Base-by-base conservation (phyloP, 352 stramenopile species). In the Elongisporangium senticosum region DNA sequence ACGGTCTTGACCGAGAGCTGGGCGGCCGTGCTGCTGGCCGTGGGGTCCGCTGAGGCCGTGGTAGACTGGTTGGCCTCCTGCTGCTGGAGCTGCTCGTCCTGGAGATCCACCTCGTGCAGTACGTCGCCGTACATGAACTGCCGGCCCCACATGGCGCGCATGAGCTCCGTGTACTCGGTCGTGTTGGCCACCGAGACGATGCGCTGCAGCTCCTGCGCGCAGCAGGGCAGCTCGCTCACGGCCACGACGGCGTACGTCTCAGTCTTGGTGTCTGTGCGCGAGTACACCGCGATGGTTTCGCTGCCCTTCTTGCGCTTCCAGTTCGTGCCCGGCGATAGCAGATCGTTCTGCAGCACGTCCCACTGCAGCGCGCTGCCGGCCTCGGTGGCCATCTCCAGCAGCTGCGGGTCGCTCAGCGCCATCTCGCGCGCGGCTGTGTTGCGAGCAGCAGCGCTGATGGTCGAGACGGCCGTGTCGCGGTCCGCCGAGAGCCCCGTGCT, bases 91-190 rank as follows among this genome's bases (percentile, higher is more conserved):
- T 51, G 48, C 2, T 52, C n/a, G 19, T 10, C 33, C 22, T 20
- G 33, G 17, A 56, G 53, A 3, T 62, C 56, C 37, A 71, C 55
- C 21, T 67, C 62, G 37, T 69, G 68, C 40, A 76, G 62, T 7
- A 76, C 59, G 3, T 62, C 68, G 10, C 68, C 68, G 49, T 76
- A 67, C 59, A 76, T 73, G 40, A 67, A 73, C 22, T 73, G 64
- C 23, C 71, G 68, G 7, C 58, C 59, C 49, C 73, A 69, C 19
- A 73, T 28, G 2, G 50, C 59, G 23, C 49, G 59, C 68, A 76
- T 76, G 57, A 60, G 51, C 2, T 59, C 56, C 53, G 73, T 76
- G 56, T 73, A 54, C 17, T 68, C 68, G 47, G 33, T 17, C 33
- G 20, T 53, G 20, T 53, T 26, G 49, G 20, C 10, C 5, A 26